Conservation (phyloP, 2,329 filamentous ascomycete species). For the Elsinoe perseae region DNA sequence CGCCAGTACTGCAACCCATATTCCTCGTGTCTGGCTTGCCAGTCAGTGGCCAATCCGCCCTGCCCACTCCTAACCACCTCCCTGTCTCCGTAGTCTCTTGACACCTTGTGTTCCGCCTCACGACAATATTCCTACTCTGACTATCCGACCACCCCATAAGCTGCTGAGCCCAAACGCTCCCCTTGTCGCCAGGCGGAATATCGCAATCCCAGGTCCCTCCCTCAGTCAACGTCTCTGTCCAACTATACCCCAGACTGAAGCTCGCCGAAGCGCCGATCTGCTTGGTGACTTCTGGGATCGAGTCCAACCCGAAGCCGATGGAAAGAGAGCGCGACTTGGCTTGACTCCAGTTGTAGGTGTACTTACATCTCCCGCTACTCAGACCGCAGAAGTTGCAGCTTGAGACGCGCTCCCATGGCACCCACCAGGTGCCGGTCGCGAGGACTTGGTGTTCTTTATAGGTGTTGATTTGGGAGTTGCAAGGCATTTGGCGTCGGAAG, state of each 20-base stretch:
- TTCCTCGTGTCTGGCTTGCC: neutral
- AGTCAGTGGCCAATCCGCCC: too few relatives aligned
- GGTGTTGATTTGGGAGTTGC: neutral
- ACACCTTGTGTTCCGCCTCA: too few relatives aligned
- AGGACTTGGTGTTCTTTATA: neutral
- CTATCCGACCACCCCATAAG: conserved; percentile 2
- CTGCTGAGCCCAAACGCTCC: neutral
- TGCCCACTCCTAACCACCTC: too few relatives aligned
- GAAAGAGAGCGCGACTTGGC: neutral
- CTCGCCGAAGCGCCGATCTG: neutral
- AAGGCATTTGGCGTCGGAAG: neutral
- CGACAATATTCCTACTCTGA: neutral
- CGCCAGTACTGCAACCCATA: neutral
- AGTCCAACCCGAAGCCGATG: neutral
- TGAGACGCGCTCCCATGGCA: neutral
- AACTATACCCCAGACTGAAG: neutral
- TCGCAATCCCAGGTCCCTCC: neutral
- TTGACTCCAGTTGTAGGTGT: neutral
- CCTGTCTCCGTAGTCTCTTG: too few relatives aligned
- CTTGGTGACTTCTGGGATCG: neutral
- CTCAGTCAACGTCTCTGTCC: neutral
- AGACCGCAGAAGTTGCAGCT: conserved; percentile 10
- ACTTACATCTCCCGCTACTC: neutral
- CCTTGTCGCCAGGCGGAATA: neutral
- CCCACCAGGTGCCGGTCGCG: neutral